phyloP scores from a whole-genome alignment of 2,329 filamentous ascomycete genomes.

The Periconia sp. region DNA sequence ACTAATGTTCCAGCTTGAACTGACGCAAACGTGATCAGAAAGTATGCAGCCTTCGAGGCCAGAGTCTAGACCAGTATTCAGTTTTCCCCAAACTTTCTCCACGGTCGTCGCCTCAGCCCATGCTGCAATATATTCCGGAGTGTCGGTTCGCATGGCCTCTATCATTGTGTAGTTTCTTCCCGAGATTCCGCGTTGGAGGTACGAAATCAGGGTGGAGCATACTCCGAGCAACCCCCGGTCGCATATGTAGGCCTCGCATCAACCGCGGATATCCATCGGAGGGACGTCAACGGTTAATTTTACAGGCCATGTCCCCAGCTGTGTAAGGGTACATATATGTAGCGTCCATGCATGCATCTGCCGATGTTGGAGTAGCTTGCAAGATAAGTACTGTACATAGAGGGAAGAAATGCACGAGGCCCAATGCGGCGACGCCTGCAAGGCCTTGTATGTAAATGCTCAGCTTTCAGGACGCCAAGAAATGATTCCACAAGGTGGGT shows the following conservation, averaged over 20 bases:
- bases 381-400: background rate
- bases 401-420: background rate
- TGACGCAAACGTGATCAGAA: too few relatives aligned
- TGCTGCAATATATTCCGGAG: background rate
- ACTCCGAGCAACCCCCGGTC: background rate
- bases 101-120: too few relatives aligned
- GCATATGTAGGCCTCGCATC: background rate
- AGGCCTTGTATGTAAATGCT: too few relatives aligned
- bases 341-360: background rate
- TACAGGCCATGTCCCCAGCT: background rate
- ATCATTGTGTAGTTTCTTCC: background rate
- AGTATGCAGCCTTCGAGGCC: too few relatives aligned
- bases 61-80: too few relatives aligned
- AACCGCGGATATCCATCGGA: background rate
- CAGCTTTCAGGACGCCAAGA: too few relatives aligned
- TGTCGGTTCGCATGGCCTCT: background rate
- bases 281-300: background rate
- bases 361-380: background rate
- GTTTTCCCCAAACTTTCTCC: too few relatives aligned
- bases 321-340: background rate
- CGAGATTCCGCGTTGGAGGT: background rate
- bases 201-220: background rate
- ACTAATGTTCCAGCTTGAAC: too few relatives aligned
- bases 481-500: too few relatives aligned
- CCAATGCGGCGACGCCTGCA: background rate